Base-by-base conservation (phyloP, 441 rosid species). In the Mallotus repandus region DNA sequence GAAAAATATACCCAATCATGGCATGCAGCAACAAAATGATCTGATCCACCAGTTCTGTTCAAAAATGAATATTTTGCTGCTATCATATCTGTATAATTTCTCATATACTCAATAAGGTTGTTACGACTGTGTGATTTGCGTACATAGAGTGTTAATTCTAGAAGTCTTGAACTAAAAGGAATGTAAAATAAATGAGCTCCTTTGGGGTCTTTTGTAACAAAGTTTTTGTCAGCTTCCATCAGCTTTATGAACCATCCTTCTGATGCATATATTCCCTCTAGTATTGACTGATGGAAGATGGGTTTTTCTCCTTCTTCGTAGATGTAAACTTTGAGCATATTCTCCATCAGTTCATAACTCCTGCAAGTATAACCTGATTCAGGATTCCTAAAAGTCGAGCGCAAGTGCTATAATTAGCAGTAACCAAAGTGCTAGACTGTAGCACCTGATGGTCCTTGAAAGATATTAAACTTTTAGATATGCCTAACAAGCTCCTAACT, bases 241-340 rank as follows among this genome's bases (percentile, higher is more conserved):
- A 86, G 93, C 55, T 70, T 76, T 66, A 94, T 92, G 82, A 94
- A 94, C 82, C 97, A 82, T 5, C 98, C 98, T 89, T 92, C 97
- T 35, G 89, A 83, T 9, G 97, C 82, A 79, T 94, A 94, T 4
- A 94, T 81, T 50, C 89, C 82, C 66, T 94, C 89, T 75, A 91
- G 84, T 43, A 96, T 89, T 45, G 94, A 91, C 66, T 84, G 78
- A 59, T 94, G 98, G 46, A 86, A 85, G 25, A 94, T 81, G 9
- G 98, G 98, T 49, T 71, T 73, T 63, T 90, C 95, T 14, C 98
- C 98, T 76, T 94, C 97, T 63, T 57, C 74, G 75, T 94, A 94
- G 59, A 92, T 91, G 67, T 83, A 94, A 16, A 94, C 95, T 72
- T 84, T 92, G 81, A 94, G 89, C 77, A 88, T 86, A 78, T 70